These are phyloP conservation scores for Neonectria hederae DNA, from an alignment of 2,329 filamentous ascomycete species.

Conservation along the genomic window DNA sequence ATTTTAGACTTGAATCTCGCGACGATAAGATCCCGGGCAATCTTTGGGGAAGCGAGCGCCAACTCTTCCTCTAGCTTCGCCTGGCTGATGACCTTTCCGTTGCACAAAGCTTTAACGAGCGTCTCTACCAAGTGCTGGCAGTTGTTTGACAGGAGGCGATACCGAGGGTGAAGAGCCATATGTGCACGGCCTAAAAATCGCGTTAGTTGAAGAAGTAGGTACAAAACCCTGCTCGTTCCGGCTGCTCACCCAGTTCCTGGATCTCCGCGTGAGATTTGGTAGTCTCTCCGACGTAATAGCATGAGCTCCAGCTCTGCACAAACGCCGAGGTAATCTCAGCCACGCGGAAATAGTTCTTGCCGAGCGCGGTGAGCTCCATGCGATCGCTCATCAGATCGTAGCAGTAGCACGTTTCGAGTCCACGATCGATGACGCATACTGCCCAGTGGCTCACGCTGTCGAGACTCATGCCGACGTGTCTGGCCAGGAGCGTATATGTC, in stretches of 20 bases:
- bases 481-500: constrained; percentile 35
- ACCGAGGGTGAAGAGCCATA: constrained; percentile 28
- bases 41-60: constrained; percentile 31
- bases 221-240: fast-evolving
- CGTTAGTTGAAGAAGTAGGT: not conserved
- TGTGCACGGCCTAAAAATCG: constrained; percentile 24
- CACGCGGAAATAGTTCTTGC: constrained; percentile 40
- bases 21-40: constrained; percentile 38
- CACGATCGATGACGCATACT: constrained; percentile 37
- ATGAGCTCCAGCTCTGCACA: constrained; percentile 39
- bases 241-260: constrained; percentile 32
- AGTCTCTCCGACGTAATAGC: constrained; percentile 40
- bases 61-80: constrained; percentile 39
- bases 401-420: constrained; percentile 33
- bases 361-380: constrained; percentile 34
- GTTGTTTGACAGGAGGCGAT: constrained; percentile 36
- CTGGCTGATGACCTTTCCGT: constrained; percentile 39
- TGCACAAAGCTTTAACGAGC: constrained; percentile 39
- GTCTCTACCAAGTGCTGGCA: constrained; percentile 39
- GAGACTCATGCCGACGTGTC: constrained; percentile 39
- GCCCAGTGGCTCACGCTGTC: constrained; percentile 42
- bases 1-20: constrained; percentile 32
- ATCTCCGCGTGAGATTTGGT: constrained; percentile 40
- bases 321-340: constrained; percentile 32
- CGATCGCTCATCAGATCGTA: constrained; percentile 42